Conservation (phyloP, 768 basidiomycete genomes). For the Lentinula boryana region DNA sequence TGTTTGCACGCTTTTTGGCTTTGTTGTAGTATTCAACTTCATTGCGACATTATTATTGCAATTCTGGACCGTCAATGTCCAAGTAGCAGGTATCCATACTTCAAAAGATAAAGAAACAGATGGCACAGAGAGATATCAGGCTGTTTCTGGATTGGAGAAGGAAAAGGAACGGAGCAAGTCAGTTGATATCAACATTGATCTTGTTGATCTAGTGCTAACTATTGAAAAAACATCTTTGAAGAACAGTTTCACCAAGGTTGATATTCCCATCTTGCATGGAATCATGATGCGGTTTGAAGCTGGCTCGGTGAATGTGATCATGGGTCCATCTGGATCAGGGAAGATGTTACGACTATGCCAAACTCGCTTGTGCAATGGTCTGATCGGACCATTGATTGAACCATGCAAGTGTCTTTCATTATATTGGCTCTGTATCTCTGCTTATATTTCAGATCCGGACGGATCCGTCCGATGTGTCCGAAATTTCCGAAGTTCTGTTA, state of each 20-base stretch:
- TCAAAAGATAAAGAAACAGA: neutral
- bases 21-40: conserved; percentile 4
- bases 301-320: conserved; percentile 14
- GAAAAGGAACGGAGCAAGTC: neutral
- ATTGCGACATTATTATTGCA: neutral
- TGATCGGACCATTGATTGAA: too few relatives aligned
- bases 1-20: conserved; percentile 3
- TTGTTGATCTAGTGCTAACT: neutral
- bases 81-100: neutral
- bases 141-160: neutral
- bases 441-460: too few relatives aligned
- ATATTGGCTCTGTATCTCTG: too few relatives aligned
- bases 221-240: neutral
- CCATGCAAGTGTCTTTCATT: too few relatives aligned
- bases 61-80: conserved; percentile 5
- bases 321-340: conserved; percentile 41
- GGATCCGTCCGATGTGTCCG: too few relatives aligned
- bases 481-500: too few relatives aligned
- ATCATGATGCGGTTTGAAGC: conserved; percentile 7
- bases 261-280: conserved; percentile 5
- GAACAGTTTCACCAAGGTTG: neutral
- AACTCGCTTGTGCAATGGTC: too few relatives aligned
- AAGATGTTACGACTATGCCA: too few relatives aligned
- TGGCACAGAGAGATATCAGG: neutral
- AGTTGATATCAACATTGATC: neutral